Percentiles rank a stretch among this genome's conserved stretches.
Evolutionary conservation across 805 yeast genomes (phyloP).

Genomic region (Komagataella mondaviorum): DNA sequence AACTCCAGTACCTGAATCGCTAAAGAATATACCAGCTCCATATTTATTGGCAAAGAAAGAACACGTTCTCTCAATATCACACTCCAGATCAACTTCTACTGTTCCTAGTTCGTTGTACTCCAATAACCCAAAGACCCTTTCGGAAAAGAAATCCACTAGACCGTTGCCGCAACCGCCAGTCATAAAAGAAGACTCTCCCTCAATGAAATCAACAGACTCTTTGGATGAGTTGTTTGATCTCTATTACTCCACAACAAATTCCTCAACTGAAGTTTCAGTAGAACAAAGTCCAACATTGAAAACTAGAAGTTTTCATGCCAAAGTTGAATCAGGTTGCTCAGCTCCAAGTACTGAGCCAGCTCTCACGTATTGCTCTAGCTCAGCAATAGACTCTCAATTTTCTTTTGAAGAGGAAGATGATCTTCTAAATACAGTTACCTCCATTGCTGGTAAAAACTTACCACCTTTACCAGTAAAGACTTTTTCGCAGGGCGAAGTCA

Average conservation of each 20-base stretch:
- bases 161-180: not conserved
- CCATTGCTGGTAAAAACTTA: slow-evolving; percentile 6
- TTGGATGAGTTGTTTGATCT: not conserved
- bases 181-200: not conserved
- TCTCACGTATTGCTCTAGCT: not conserved
- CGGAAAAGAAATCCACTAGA: not conserved
- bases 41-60: not conserved
- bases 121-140: not conserved
- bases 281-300: not conserved
- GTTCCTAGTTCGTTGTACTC: not conserved
- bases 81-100: not conserved
- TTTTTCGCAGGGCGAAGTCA: slow-evolving; percentile 9
- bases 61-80: not conserved
- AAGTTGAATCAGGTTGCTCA: not conserved
- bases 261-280: not conserved
- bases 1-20: not conserved
- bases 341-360: not conserved
- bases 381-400: not conserved
- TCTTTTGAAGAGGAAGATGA: not conserved
- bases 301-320: not conserved
- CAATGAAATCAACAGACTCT: not conserved
- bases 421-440: not conserved
- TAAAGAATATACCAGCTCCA: not conserved
- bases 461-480: slow-evolving; percentile 12
- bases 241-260: not conserved